Conservation (phyloP, 768 basidiomycete genomes). For the Lentinula guzmanii region DNA sequence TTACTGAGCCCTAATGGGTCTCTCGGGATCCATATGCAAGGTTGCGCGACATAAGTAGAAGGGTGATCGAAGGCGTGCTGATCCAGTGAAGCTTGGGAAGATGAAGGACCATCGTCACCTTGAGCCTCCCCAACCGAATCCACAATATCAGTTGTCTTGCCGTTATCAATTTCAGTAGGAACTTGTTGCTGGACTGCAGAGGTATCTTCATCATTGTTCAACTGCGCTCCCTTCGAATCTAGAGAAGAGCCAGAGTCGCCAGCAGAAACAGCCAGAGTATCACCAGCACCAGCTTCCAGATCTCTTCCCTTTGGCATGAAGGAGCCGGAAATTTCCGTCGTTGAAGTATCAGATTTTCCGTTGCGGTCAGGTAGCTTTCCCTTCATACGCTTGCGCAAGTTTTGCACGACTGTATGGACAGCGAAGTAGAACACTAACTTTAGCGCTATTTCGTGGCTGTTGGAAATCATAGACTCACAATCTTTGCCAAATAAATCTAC, state of each 20-base stretch:
- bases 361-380: constrained; percentile 17
- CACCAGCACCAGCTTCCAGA: neutral
- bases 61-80: constrained; percentile 45
- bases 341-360: constrained; percentile 22
- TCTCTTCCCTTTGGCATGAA: constrained; percentile 9
- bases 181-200: constrained; percentile 21
- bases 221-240: neutral
- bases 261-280: neutral
- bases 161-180: constrained; percentile 9
- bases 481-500: constrained; percentile 23
- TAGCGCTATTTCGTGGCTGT: neutral
- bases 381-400: constrained; percentile 27
- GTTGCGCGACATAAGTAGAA: constrained; percentile 37
- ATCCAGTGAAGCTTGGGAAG: constrained; percentile 12
- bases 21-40: constrained; percentile 42
- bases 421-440: neutral
- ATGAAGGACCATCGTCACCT: constrained; percentile 14
- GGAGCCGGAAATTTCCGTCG: constrained; percentile 19
- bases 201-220: constrained; percentile 7
- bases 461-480: neutral
- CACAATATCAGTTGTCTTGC: neutral
- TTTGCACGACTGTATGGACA: constrained; percentile 22
- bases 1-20: constrained; percentile 36
- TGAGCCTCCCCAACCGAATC: constrained; percentile 11
- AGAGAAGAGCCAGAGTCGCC: neutral